phyloP scores from a whole-genome alignment of 2,329 filamentous ascomycete genomes.

The Chalara sp. region DNA sequence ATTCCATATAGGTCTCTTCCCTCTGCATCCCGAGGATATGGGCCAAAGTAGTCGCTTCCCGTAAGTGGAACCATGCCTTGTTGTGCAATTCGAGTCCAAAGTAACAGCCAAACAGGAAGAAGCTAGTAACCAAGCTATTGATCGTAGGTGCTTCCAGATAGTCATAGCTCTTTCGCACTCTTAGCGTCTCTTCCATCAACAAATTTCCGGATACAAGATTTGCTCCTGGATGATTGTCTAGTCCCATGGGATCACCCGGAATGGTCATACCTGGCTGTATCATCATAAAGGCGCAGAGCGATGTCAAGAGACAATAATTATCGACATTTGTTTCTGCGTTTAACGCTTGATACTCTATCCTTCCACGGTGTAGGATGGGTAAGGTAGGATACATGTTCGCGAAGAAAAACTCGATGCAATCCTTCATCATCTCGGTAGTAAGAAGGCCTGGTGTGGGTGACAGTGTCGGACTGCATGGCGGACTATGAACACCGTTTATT shows the following conservation, averaged over 20 bases:
- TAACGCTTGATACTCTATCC: conserved; percentile 50
- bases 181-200: conserved; percentile 59
- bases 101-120: conserved; percentile 69
- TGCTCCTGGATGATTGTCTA: conserved; percentile 46
- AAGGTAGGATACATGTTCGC: conserved; percentile 57
- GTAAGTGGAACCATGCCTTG: conserved; percentile 72
- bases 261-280: conserved; percentile 62
- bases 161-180: conserved; percentile 58
- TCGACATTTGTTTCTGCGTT: conserved; percentile 58
- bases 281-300: conserved; percentile 62
- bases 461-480: conserved; percentile 40
- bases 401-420: conserved; percentile 63
- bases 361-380: conserved; percentile 53
- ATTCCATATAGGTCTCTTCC: conserved; percentile 55
- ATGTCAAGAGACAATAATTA: conserved; percentile 56
- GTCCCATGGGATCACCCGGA: conserved; percentile 49
- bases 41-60: conserved; percentile 67
- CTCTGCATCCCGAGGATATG: conserved; percentile 54
- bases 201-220: conserved; percentile 59
- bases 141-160: conserved; percentile 49
- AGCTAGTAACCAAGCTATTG: conserved; percentile 63
- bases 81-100: conserved; percentile 67
- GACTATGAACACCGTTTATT: conserved; percentile 46
- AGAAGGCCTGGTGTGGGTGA: conserved; percentile 54
- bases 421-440: conserved; percentile 55